These are phyloP conservation scores for Plasmodium blacklocki DNA, from an alignment of 169 alveolate genomes.

Conservation along the genomic window DNA sequence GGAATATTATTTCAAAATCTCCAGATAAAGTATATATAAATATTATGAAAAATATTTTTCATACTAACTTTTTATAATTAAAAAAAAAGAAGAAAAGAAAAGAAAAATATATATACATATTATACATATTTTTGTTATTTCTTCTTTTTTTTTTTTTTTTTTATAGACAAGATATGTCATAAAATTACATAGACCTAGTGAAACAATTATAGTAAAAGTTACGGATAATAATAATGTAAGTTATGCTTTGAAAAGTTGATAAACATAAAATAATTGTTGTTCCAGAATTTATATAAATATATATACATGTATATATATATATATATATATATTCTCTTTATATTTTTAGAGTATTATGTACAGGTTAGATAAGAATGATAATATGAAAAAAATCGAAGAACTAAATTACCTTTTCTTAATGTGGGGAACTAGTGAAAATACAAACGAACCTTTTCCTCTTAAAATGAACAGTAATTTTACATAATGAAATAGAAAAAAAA, in stretches of 20 bases:
- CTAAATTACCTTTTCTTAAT: conserved; percentile 57
- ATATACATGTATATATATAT: conserved; percentile 6
- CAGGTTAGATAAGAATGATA: conserved; percentile 56
- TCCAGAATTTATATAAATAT: neutral
- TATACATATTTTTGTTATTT: neutral
- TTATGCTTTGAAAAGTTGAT: neutral
- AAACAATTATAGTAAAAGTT: conserved; percentile 62
- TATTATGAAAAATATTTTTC: neutral
- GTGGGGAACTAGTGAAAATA: conserved; percentile 66
- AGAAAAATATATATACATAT: neutral
- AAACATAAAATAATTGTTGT: neutral
- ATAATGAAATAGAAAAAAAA: neutral
- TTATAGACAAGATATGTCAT: conserved; percentile 73
- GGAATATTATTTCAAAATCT: conserved; percentile 54
- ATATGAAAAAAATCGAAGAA: conserved; percentile 55
- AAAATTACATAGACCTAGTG: conserved; percentile 64
- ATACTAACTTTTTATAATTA: too few relatives aligned
- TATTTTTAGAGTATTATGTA: conserved; percentile 60
- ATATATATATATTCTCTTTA: neutral
- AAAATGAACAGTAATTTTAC: conserved; percentile 33
- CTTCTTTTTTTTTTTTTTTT: conserved; percentile 13
- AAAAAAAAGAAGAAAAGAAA: neutral
- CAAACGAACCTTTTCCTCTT: conserved; percentile 51
- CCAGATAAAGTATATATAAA: conserved; percentile 35
- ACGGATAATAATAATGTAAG: conserved; percentile 70